A percentile compares a stretch with the other conserved stretches of the same genome.
Evolutionary conservation across 345 rosid genomes (phyloP).

Genomic region (Lagerstroemia speciosa): DNA sequence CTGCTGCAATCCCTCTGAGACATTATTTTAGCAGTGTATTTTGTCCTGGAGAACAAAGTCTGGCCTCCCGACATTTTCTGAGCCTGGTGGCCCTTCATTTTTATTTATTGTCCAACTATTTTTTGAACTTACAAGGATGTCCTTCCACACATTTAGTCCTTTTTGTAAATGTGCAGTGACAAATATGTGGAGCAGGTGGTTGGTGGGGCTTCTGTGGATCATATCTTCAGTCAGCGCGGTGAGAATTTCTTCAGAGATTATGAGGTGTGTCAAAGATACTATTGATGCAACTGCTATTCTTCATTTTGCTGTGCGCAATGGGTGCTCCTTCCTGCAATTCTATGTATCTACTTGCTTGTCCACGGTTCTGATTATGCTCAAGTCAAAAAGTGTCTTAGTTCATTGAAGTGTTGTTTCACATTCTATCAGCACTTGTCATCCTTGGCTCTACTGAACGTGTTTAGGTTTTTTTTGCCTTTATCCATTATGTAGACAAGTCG

Average conservation of each 20-base stretch:
- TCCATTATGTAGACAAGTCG: neutral
- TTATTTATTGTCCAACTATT: neutral
- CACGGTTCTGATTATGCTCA: neutral
- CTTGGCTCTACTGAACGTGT: neutral
- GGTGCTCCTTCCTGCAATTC: neutral
- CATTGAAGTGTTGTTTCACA: neutral
- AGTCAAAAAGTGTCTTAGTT: neutral
- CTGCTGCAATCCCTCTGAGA: neutral
- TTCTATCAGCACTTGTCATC: neutral
- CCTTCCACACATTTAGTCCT: neutral
- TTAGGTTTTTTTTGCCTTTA: neutral
- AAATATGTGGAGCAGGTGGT: slow-evolving; percentile 27
- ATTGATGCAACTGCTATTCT: neutral
- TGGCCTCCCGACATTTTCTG: neutral
- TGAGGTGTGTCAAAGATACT: slow-evolving; percentile 25
- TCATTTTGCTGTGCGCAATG: neutral
- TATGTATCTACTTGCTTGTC: neutral
- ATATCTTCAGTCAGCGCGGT: slow-evolving; percentile 29
- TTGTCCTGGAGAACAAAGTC: neutral
- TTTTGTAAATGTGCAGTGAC: slow-evolving; percentile 22
- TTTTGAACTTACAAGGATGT: neutral
- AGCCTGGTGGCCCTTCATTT: neutral
- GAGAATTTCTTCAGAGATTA: slow-evolving; percentile 37
- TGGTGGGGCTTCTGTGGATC: slow-evolving; percentile 28
- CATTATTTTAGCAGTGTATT: neutral